Base-by-base conservation (phyloP, 2,329 filamentous ascomycete species). In the Penicillium fuscoglaucum region DNA sequence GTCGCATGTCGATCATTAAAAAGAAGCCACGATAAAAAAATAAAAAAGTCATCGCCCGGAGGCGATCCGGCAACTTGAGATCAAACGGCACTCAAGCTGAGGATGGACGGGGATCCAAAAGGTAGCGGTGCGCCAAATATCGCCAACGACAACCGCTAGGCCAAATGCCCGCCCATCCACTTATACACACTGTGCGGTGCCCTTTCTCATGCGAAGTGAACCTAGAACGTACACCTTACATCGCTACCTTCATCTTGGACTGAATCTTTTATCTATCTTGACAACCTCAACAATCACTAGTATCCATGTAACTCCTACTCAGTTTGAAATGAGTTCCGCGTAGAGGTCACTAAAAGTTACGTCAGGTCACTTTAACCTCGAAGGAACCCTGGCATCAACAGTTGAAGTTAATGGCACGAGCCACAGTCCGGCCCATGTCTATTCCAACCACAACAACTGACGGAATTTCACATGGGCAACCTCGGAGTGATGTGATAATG, bases 401-500 rank as follows among this genome's bases (percentile, higher is more conserved):
- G 26, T 19, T 31, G n/a, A n/a, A 31, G 19, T 19, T 7, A 3
- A 19, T 29, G 28, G 12, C 12, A 31, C 12, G 28, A 3, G 15
- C 28, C 6, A 6, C 28, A 33, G 21, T 19, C 6, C 4, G 21
- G 28, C 12, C 6, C 7, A 31, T 33, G 28, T 31, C 31, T 47
- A 31, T 9, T 47, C 4, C 10, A 47, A 33, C 15, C 24, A 44
- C 15, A 44, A n/a, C 7, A 24, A 46, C 17, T 21, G 1, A 2
- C 6, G 19, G 5, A 29, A 45, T 8, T 77, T 78, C 57, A 76
- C 35, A 7, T n/a, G 17, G 4, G 17, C 9, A 40, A 72, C 46
- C 72, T 72, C 2, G 65, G 75, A 78, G 76, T 57, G 75, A 79
- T 57, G 68, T 78, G 2, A 67, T 78, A 5, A 65, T 72, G 21